Percentiles rank a stretch among this genome's conserved stretches.
Conservation (phyloP, 768 basidiomycete species). For the Lentinus brumalis region DNA sequence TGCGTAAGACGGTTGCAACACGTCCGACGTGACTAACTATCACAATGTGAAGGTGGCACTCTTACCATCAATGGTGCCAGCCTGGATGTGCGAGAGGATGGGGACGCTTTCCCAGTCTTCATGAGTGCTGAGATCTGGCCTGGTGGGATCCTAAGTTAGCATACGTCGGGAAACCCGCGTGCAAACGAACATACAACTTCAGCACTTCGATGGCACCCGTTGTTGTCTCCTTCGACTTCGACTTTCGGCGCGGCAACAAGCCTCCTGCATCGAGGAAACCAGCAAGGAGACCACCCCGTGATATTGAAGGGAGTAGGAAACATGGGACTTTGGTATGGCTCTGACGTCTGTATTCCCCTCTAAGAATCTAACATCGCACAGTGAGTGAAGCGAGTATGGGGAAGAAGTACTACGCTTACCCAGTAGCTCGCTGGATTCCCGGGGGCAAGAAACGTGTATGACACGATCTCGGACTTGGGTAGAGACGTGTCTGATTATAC, state of each 20-base stretch:
- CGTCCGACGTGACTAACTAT: neutral
- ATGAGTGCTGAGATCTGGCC: slow-evolving; percentile 55
- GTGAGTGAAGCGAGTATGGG: neutral
- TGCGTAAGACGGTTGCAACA: slow-evolving; percentile 28
- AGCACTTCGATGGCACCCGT: slow-evolving; percentile 55
- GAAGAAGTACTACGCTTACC: slow-evolving; percentile 33
- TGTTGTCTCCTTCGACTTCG: slow-evolving; percentile 38
- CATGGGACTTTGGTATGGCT: slow-evolving; percentile 49
- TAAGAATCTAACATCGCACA: slow-evolving; percentile 7
- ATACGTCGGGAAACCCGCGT: neutral
- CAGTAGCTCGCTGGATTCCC: slow-evolving; percentile 33
- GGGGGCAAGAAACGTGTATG: slow-evolving; percentile 31
- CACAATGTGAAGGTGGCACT: too few relatives aligned
- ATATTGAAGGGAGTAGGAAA: slow-evolving; percentile 44
- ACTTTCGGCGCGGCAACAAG: slow-evolving; percentile 33
- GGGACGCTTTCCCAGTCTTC: slow-evolving; percentile 50
- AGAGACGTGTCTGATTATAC: slow-evolving; percentile 31
- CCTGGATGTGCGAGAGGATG: slow-evolving; percentile 45
- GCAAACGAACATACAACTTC: slow-evolving; percentile 47
- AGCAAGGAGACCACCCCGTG: slow-evolving; percentile 41
- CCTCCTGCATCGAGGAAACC: slow-evolving; percentile 53
- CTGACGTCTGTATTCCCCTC: slow-evolving; percentile 30
- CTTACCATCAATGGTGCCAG: slow-evolving; percentile 22
- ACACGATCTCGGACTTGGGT: slow-evolving; percentile 40
- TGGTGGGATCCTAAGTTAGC: slow-evolving; percentile 25